These are phyloP conservation scores for Talaromyces sp. DNA, from an alignment of 2,329 filamentous ascomycete species.

Conservation along the genomic window DNA sequence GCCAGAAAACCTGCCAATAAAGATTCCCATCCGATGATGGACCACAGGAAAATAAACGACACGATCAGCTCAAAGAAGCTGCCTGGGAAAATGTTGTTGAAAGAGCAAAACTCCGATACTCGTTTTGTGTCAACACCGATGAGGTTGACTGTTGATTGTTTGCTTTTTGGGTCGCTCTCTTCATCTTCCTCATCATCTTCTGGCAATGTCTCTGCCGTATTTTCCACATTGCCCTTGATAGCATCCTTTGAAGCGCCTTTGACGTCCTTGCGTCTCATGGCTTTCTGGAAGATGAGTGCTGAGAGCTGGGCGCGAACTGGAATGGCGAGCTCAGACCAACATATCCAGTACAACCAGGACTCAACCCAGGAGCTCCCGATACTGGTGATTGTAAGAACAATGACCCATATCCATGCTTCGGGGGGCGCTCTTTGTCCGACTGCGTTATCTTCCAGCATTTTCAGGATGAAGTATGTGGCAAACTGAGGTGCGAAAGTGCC, in stretches of 20 bases:
- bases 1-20: conserved; percentile 63
- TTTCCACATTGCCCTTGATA: conserved; percentile 43
- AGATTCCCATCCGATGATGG: conserved; percentile 70
- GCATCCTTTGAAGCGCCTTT: conserved; percentile 52
- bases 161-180: conserved; percentile 59
- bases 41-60: conserved; percentile 60
- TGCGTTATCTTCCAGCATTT: conserved; percentile 57
- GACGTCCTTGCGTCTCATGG: conserved; percentile 70
- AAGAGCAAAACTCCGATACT: conserved; percentile 65
- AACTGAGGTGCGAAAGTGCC: conserved; percentile 67
- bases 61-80: conserved; percentile 62
- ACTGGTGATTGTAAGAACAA: conserved; percentile 59
- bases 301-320: conserved; percentile 67
- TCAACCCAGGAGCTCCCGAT: conserved; percentile 58
- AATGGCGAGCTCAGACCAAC: conserved; percentile 58
- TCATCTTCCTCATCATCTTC: conserved; percentile 39
- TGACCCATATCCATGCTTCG: conserved; percentile 63
- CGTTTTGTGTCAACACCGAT: conserved; percentile 73
- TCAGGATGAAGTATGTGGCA: conserved; percentile 63
- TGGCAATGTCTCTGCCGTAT: conserved; percentile 34
- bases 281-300: conserved; percentile 69
- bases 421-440: conserved; percentile 47
- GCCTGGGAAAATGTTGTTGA: conserved; percentile 63
- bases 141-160: conserved; percentile 71
- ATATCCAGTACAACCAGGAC: conserved; percentile 62